Evolutionary conservation across 768 basidiomycete genomes (phyloP), one percentile per base, ranked within the genome.

Genomic region (Collybia mongolica): DNA sequence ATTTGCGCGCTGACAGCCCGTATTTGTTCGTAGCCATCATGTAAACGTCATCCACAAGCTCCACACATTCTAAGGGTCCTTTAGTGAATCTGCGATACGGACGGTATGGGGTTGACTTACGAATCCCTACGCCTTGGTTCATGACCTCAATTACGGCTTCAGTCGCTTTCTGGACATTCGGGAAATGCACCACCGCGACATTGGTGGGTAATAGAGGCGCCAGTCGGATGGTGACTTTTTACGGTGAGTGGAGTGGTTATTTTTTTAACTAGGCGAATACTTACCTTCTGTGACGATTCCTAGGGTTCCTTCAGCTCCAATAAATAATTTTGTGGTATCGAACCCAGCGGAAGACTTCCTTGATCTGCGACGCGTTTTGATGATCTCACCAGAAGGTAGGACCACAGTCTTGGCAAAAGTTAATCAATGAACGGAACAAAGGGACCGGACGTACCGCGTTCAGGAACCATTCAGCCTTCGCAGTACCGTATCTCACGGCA

Each of bases 331-430:
- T 0, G 90, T 93, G 1, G 77, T 69, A 59, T 96, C 93, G 53
- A 88, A 93, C 1, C 94, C 93, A 0, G 93, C 90, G 0, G 92
- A 86, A 0, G 88, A 92, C 62, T 97, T 96, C 28, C 92, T 73
- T 2, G 88, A 76, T 22, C 88, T 74, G 19, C 76, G 71, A 2
- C 93, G 82, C 1, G 94, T 97, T 61, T 94, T 94, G 63, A 97
- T 94, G 11, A 96, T 86, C 62, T 93, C 82, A 1, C 94, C 94
- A 5, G 82, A 84, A 2, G 93, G 90, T 2, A 96, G 80, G 0
- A 97, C 93, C 1, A 94, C 88, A 0, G 92, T 96, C 86, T 93
- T 52, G 20, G 12, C 8, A 36, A 37, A 46, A 19, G 36, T 46
- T 20, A 44, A 28, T 19, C 17, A 45, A 11, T 18, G 32, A 7